Conservation (phyloP, 2,329 filamentous ascomycete genomes). For the Rosellinia necatrix region DNA sequence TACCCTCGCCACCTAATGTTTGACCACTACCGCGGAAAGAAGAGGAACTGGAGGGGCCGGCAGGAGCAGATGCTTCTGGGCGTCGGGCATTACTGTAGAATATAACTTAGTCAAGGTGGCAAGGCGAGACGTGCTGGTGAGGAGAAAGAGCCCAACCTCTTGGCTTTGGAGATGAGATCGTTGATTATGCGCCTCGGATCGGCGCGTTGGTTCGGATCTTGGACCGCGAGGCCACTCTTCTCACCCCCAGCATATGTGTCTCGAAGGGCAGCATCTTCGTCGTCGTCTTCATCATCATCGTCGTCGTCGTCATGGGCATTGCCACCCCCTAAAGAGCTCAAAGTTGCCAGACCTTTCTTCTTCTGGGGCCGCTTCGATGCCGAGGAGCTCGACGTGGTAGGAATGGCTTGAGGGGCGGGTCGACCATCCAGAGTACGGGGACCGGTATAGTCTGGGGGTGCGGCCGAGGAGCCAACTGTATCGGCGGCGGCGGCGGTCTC, state of each 20-base stretch:
- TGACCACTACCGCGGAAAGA: conserved; percentile 73
- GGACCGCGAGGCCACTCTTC: conserved; percentile 75
- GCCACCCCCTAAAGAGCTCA: conserved; percentile 57
- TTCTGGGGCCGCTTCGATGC: conserved; percentile 53
- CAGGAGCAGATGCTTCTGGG: conserved; percentile 54
- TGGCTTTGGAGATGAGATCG: conserved; percentile 68
- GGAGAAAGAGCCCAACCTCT: conserved; percentile 52
- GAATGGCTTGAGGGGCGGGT: conserved; percentile 54
- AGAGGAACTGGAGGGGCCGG: conserved; percentile 54
- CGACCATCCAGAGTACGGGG: conserved; percentile 67
- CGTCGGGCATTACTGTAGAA: conserved; percentile 63
- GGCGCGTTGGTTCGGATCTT: conserved; percentile 61
- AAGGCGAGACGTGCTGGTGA: neutral
- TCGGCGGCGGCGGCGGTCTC: conserved; percentile 47
- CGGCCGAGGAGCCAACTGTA: conserved; percentile 33
- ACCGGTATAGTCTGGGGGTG: conserved; percentile 56
- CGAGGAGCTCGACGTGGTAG: conserved; percentile 37
- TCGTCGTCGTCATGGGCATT: conserved; percentile 60
- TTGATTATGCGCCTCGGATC: conserved; percentile 62
- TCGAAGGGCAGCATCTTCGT: conserved; percentile 62
- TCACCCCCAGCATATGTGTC: conserved; percentile 85
- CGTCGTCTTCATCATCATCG: conserved; percentile 56
- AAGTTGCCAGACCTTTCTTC: conserved; percentile 64
- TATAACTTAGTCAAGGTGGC: conserved; percentile 24
- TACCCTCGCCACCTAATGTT: conserved; percentile 78